phyloP scores from a whole-genome alignment of 495 filamentous ascomycete genomes.

The Podospora pseudopauciseta region DNA sequence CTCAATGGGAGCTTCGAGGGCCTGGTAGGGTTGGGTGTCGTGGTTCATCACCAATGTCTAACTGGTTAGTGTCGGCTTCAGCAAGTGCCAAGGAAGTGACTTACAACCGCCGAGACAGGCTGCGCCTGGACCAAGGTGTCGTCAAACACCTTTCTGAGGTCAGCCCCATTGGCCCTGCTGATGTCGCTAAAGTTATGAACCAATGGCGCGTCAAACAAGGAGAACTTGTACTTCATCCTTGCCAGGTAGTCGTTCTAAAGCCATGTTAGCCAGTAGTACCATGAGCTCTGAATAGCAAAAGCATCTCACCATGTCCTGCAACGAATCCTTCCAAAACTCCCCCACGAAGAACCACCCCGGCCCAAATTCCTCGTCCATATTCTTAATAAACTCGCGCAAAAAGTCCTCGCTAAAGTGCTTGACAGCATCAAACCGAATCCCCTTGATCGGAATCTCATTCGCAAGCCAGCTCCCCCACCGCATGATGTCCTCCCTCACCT shows the following conservation, averaged over 20 bases:
- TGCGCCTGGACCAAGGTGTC: constrained; percentile 53
- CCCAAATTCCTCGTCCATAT: constrained; percentile 49
- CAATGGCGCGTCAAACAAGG: constrained; percentile 64
- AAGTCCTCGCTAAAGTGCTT: constrained; percentile 69
- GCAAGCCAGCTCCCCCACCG: constrained; percentile 67
- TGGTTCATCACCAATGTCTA: constrained; percentile 52
- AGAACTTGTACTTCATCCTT: constrained; percentile 53
- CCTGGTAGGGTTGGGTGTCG: constrained; percentile 59
- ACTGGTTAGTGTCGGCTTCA: not conserved
- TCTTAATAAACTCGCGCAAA: constrained; percentile 55
- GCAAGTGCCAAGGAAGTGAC: constrained; percentile 14
- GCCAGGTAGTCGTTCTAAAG: constrained; percentile 50
- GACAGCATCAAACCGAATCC: constrained; percentile 71
- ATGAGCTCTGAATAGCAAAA: not conserved
- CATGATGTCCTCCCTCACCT: constrained; percentile 60
- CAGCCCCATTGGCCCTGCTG: constrained; percentile 48
- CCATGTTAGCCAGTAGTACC: not conserved
- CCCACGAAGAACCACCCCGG: constrained; percentile 63
- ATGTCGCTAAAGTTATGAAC: constrained; percentile 60
- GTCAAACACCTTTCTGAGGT: constrained; percentile 61
- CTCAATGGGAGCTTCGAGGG: constrained; percentile 53
- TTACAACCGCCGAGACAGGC: constrained; percentile 60
- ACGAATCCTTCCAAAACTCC: constrained; percentile 65
- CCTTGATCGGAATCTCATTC: constrained; percentile 54
- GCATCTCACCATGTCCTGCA: constrained; percentile 41